phyloP scores from a whole-genome alignment of 768 basidiomycete species.

The Pilatotrama ljubarskyi region DNA sequence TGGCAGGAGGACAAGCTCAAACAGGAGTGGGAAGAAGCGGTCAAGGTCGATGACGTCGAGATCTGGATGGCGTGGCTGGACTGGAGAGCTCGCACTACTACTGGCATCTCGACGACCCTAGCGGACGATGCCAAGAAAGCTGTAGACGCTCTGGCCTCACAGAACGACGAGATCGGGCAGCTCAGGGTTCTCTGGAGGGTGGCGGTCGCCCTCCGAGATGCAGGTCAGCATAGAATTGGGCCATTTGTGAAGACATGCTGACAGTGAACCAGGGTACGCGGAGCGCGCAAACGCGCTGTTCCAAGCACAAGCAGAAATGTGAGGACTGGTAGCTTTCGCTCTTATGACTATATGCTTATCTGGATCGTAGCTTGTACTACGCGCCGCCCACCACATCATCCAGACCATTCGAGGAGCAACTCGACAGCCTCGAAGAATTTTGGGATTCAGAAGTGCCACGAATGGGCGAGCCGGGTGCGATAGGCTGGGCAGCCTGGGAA shows the following conservation, averaged over 20 bases:
- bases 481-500: conserved; percentile 71
- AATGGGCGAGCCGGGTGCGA: conserved; percentile 64
- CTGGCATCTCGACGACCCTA: conserved; percentile 51
- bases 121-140: conserved; percentile 52
- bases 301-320: conserved; percentile 86
- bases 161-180: conserved; percentile 37
- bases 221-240: conserved; percentile 45
- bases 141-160: conserved; percentile 40
- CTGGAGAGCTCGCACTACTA: conserved; percentile 59
- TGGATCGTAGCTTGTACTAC: conserved; percentile 53
- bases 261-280: conserved; percentile 52
- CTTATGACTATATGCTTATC: neutral
- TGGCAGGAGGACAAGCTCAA: conserved; percentile 58
- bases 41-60: conserved; percentile 51
- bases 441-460: conserved; percentile 85
- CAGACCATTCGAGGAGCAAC: conserved; percentile 46
- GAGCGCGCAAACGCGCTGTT: conserved; percentile 79
- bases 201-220: conserved; percentile 58
- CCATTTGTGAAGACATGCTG: conserved; percentile 10
- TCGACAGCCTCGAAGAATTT: conserved; percentile 71
- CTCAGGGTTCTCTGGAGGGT: conserved; percentile 73
- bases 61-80: conserved; percentile 82
- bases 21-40: conserved; percentile 70
- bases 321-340: conserved; percentile 25
- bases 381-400: conserved; percentile 47